Evolutionary conservation across 371 early-diverging fungal species (phyloP).

Genomic region (Mortierella sp.): DNA sequence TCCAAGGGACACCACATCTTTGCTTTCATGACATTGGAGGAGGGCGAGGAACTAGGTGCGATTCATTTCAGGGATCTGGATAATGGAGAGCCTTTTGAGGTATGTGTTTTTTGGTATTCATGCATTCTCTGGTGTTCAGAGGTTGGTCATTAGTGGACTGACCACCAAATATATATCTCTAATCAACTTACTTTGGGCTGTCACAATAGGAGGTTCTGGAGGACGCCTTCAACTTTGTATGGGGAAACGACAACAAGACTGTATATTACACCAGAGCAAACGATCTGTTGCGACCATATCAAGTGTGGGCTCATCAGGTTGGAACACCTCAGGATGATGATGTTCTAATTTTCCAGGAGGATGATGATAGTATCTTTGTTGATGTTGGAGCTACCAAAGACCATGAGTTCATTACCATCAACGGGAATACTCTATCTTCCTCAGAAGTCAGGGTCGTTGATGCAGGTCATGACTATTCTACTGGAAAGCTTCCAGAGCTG

Average conservation of each 20-base stretch:
- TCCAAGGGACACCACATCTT: slow-evolving; percentile 69
- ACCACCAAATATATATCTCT: background rate
- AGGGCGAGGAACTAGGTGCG: slow-evolving; percentile 75
- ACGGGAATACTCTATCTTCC: slow-evolving; percentile 77
- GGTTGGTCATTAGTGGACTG: background rate
- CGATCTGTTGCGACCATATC: slow-evolving; percentile 74
- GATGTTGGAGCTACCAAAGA: slow-evolving; percentile 87
- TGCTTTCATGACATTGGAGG: slow-evolving; percentile 68
- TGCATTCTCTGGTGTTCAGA: background rate
- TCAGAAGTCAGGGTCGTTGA: slow-evolving; percentile 77
- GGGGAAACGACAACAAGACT: slow-evolving; percentile 68
- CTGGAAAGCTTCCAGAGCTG: slow-evolving; percentile 45
- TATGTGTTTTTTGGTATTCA: slow-evolving; percentile 20
- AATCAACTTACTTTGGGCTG: background rate
- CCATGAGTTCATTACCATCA: slow-evolving; percentile 77
- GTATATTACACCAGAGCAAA: slow-evolving; percentile 83
- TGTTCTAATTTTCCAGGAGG: slow-evolving; percentile 73
- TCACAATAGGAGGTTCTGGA: slow-evolving; percentile 63
- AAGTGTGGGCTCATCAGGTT: slow-evolving; percentile 68
- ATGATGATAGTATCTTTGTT: slow-evolving; percentile 75
- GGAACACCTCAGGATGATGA: slow-evolving; percentile 68
- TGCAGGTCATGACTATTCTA: slow-evolving; percentile 58
- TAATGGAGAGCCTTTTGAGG: slow-evolving; percentile 53
- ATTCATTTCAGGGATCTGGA: slow-evolving; percentile 65
- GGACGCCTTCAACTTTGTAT: slow-evolving; percentile 84